phyloP scores from a whole-genome alignment of 768 basidiomycete species.

The Dioszegia crocea region DNA sequence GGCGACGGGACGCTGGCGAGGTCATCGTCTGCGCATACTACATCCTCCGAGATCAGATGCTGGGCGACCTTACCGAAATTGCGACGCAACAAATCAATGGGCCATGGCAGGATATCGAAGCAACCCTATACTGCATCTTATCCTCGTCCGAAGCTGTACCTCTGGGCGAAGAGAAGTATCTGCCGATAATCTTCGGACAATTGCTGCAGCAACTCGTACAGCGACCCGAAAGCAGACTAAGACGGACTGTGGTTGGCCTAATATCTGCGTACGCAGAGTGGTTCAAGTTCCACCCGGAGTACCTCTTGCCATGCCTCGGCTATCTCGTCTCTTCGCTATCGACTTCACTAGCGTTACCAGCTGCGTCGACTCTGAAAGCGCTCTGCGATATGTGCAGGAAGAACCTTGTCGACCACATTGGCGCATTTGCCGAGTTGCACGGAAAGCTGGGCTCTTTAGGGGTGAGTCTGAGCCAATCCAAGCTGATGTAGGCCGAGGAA shows the following conservation, averaged over 20 bases:
- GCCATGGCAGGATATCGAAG: slow-evolving; percentile 68
- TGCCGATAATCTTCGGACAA: slow-evolving; percentile 62
- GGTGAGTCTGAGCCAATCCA: slow-evolving; percentile 53
- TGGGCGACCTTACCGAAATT: slow-evolving; percentile 65
- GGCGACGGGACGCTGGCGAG: slow-evolving; percentile 49
- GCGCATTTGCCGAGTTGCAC: slow-evolving; percentile 78
- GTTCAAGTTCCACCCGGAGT: slow-evolving; percentile 52
- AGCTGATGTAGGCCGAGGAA: slow-evolving; percentile 54
- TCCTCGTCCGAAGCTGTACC: slow-evolving; percentile 83
- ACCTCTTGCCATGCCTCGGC: slow-evolving; percentile 66
- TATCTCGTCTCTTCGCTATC: slow-evolving; percentile 60
- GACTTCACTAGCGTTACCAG: slow-evolving; percentile 34
- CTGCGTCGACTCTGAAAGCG: slow-evolving; percentile 77
- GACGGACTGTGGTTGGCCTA: slow-evolving; percentile 68
- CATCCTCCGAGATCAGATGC: slow-evolving; percentile 76
- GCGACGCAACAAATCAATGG: slow-evolving; percentile 57
- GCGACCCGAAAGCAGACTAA: slow-evolving; percentile 58
- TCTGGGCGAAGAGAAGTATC: slow-evolving; percentile 53
- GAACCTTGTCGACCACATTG: slow-evolving; percentile 77
- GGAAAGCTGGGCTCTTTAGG: slow-evolving; percentile 69
- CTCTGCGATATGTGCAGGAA: slow-evolving; percentile 83
- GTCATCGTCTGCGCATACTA: slow-evolving; percentile 59
- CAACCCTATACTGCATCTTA: slow-evolving; percentile 77
- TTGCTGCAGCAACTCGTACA: slow-evolving; percentile 62
- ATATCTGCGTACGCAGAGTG: slow-evolving; percentile 54